Conservation (phyloP, 2,329 filamentous ascomycete species). For the Alternaria novae-zelandiae region DNA sequence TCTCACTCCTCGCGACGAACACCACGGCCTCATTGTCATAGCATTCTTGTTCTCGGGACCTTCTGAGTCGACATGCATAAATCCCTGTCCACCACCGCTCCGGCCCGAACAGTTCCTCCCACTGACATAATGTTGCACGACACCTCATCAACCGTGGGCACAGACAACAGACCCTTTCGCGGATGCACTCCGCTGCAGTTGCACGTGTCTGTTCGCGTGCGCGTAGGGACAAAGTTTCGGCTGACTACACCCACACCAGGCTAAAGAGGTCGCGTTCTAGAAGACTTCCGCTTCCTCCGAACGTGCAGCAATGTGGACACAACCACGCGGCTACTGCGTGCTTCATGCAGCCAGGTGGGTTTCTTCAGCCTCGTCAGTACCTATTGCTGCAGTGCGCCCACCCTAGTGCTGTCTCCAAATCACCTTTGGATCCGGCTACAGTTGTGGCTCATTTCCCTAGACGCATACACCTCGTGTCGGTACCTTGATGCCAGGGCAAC, state of each 20-base stretch:
- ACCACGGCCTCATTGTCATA: not conserved
- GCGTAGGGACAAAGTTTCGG: constrained; percentile 9
- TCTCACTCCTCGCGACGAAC: not conserved
- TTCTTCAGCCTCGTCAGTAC: constrained; percentile 2
- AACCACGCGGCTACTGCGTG: constrained; percentile 5
- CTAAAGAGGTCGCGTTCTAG: constrained; percentile 18
- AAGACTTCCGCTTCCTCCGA: constrained; percentile 16
- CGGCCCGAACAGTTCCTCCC: constrained; percentile 3
- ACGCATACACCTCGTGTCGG: not conserved
- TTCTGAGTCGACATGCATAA: not conserved
- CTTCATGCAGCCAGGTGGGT: constrained; percentile 7
- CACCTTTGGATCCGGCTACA: not conserved
- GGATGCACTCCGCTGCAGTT: not conserved
- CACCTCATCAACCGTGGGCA: constrained; percentile 10
- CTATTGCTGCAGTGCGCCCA: not conserved
- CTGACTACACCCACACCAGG: not conserved
- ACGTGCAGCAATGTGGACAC: constrained; percentile 4
- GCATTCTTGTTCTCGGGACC: constrained; percentile 2
- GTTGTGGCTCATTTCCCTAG: not conserved
- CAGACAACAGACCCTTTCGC: constrained; percentile 1
- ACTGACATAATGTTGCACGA: constrained; percentile 5
- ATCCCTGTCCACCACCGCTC: not conserved
- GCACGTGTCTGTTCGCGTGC: not conserved
- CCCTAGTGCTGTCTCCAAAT: not conserved
- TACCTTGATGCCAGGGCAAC: not conserved